Evolutionary conservation across 805 yeast species (phyloP), one percentile per base, ranked within the genome.

Genomic region (Hanseniaspora lindneri): DNA sequence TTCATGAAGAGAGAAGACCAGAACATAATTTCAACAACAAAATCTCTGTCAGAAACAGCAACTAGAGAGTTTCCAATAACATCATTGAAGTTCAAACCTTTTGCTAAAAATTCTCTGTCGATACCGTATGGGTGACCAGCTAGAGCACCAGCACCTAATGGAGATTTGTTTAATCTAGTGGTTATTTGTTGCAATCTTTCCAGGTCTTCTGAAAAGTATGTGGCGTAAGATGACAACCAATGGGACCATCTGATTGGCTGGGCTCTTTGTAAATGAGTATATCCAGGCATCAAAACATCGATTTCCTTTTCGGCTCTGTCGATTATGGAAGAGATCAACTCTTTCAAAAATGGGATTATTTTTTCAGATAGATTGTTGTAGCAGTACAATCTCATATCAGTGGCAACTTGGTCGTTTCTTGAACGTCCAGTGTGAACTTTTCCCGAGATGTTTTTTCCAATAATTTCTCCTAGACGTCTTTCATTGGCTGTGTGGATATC

Each of bases 171-270:
- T 50, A 86, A 77, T 65, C 98, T 79, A 50, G 70, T 80, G 54
- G 81, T 74, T 48, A 92, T 73, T 66, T 94, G 92, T 54, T 74
- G 67, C 56, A 92, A 73, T 63, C 98, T 77, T 63, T 83, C 77
- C 67, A 82, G 79, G 63, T 92, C 99, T 61, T 87, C 87, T 9
- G 88, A 76, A 66, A 92, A 81, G 62, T 88, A 92, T 2, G 98
- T 89, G 33, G 96, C 96, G 60, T 92, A 89, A 63, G 86, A 79
- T 56, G 89, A 77, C 55, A 92, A 72, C 96, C 96, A 89, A 64
- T 92, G 99, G 1, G 96, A 73, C 99, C 99, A 92, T 68, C 99
- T 78, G 60, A 92, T 92, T n/a, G 99, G 99, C 68, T 88, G 99
- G 1, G 97, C 97, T 64, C 95, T 83, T 72, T 92, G 98, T 63